Evolutionary conservation across 2,329 filamentous ascomycete genomes (phyloP), one percentile per base, ranked within the genome.

Genomic region (Diaporthe citriasiana): DNA sequence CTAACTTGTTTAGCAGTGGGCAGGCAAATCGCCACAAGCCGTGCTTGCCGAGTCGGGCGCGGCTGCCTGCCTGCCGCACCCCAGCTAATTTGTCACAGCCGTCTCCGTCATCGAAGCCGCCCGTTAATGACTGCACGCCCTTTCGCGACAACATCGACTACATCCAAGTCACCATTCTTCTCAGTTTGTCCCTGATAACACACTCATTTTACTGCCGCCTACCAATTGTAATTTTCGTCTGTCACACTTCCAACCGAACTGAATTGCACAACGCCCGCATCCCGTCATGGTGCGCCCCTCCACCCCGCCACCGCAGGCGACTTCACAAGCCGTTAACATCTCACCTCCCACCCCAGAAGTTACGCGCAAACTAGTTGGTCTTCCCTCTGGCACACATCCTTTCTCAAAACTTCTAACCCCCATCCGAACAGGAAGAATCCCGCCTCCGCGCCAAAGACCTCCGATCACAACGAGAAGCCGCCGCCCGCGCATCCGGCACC

Each of bases 371-470:
- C 19, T 42, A 19, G 74, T 75, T 60, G 17, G 74, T 47, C 1
- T 0, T 17, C 9, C 1, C 33, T 19, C 27, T 12, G 19, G 15
- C 5, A 9, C 8, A 13, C 15, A 27, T 1, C 0, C n/a, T 13
- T 8, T 40, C 8, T 10, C 30, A 10, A 27, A 10, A 9, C 17
- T 33, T 42, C 78, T 80, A 57, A 79, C 74, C 66, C 1, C 15
- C 25, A 4, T 4, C 2, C 35, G 4, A 17, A 47, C 74, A 97
- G 94, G 96, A 98, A 90, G 92, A 96, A 82, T 95, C 92, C 78
- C 91, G 96, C 27, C 89, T 98, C 40, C 94, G 92, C 84, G 94
- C 97, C 72, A 98, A 98, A 88, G 95, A 95, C 3, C 87, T 95
- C 25, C 93, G 94, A 73, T 91, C 94, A 77, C 92, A 93, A 79